Conservation (phyloP, 768 basidiomycete species). For the Lactifluus rugatus region DNA sequence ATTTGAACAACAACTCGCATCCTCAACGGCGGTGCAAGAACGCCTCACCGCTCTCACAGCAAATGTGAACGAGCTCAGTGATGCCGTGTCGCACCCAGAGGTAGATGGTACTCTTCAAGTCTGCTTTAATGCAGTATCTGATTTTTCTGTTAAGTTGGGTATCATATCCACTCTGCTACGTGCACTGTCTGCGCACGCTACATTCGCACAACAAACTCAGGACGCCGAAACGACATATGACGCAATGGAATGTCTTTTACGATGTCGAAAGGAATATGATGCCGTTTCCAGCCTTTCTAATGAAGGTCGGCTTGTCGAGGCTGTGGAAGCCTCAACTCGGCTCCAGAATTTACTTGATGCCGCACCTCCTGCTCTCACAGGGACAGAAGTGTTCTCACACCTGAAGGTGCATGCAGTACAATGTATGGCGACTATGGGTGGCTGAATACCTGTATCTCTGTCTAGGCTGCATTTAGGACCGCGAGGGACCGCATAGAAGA, state of each 20-base stretch:
- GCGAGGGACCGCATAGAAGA: slow-evolving; percentile 55
- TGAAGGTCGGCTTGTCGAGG: slow-evolving; percentile 54
- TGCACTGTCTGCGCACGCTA: slow-evolving; percentile 48
- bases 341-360: slow-evolving; percentile 37
- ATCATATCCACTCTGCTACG: slow-evolving; percentile 50
- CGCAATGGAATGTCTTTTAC: slow-evolving; percentile 45
- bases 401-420: slow-evolving; percentile 42
- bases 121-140: slow-evolving; percentile 15
- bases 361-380: slow-evolving; percentile 42
- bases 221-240: slow-evolving; percentile 44
- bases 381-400: slow-evolving; percentile 44
- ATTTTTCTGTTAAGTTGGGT: slow-evolving; percentile 43
- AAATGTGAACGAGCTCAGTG: slow-evolving; percentile 44
- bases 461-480: slow-evolving; percentile 46
- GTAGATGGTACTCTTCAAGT: slow-evolving; percentile 31
- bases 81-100: slow-evolving; percentile 47
- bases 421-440: not conserved
- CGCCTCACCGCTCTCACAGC: slow-evolving; percentile 41
- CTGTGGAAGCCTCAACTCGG: slow-evolving; percentile 36
- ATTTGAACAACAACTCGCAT: slow-evolving; percentile 54
- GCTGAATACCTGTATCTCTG: not conserved
- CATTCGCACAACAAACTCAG: slow-evolving; percentile 50
- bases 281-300: slow-evolving; percentile 38
- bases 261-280: slow-evolving; percentile 40
- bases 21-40: slow-evolving; percentile 55